phyloP scores from a whole-genome alignment of 1,139 yeast genomes.

The Geotrichum fermentans region DNA sequence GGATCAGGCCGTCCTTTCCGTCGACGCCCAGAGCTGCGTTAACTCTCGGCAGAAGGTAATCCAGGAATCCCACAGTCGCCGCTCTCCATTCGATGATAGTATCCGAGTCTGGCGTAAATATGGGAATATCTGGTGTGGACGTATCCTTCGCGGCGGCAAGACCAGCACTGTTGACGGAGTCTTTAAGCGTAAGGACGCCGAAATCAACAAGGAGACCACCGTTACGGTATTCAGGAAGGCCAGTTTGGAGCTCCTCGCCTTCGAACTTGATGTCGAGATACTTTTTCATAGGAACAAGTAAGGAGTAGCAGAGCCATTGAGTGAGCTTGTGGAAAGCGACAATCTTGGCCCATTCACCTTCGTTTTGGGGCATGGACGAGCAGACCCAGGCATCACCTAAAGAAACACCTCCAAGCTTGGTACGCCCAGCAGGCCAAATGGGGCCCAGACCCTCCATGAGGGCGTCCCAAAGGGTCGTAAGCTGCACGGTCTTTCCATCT shows the following conservation, averaged over 20 bases:
- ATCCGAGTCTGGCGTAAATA: conserved; percentile 50
- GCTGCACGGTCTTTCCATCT: conserved; percentile 34
- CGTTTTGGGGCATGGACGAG: conserved; percentile 32
- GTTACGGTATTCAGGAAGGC: conserved; percentile 59
- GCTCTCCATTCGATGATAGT: conserved; percentile 64
- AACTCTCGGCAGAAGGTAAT: conserved; percentile 45
- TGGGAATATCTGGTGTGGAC: conserved; percentile 40
- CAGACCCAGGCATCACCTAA: conserved; percentile 59
- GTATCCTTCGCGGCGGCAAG: conserved; percentile 26
- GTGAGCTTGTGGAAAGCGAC: conserved; percentile 59
- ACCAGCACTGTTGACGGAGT: conserved; percentile 29
- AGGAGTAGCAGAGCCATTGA: conserved; percentile 59
- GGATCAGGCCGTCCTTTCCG: conserved; percentile 36
- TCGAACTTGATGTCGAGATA: conserved; percentile 42
- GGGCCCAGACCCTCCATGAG: conserved; percentile 49
- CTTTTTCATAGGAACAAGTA: conserved; percentile 47
- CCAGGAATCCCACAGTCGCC: conserved; percentile 51
- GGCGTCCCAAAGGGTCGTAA: conserved; percentile 48
- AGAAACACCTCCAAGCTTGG: conserved; percentile 44
- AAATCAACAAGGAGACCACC: conserved; percentile 57
- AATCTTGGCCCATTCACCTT: conserved; percentile 37
- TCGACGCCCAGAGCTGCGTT: conserved; percentile 39
- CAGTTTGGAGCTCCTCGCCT: conserved; percentile 48
- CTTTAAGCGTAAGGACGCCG: conserved; percentile 46
- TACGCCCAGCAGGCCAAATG: conserved; percentile 58